These are phyloP conservation scores for Raffaelea deltoideospora DNA, from an alignment of 2,329 filamentous ascomycete species.

Conservation along the genomic window DNA sequence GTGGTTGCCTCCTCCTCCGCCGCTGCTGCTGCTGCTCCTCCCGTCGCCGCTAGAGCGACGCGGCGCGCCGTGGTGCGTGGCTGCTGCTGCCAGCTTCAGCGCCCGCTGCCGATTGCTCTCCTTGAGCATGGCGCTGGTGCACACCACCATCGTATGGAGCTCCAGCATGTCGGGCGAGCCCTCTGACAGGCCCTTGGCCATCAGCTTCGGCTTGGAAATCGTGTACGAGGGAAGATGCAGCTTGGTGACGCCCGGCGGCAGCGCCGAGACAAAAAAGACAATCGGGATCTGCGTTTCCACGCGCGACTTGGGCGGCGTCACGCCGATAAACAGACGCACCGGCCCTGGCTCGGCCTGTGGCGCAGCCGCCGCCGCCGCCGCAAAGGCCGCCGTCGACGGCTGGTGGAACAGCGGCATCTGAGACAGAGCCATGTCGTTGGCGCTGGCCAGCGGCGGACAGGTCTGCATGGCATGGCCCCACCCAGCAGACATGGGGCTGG, in stretches of 20 bases:
- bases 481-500: constrained; percentile 4
- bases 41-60: constrained; percentile 15
- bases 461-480: constrained; percentile 4
- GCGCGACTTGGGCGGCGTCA: constrained; percentile 66
- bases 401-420: constrained; percentile 8
- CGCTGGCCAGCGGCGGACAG: no score
- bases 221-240: constrained; percentile 79
- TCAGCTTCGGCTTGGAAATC: constrained; percentile 85
- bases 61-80: constrained; percentile 17
- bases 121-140: constrained; percentile 80
- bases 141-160: constrained; percentile 69
- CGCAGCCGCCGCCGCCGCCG: no score
- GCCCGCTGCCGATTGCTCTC: constrained; percentile 51
- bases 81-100: constrained; percentile 39
- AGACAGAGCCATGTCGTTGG: no score
- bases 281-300: constrained; percentile 96
- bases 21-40: background rate
- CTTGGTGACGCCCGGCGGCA: constrained; percentile 62
- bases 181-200: constrained; percentile 55
- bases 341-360: no score
- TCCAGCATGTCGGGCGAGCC: constrained; percentile 61
- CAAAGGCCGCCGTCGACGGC: background rate
- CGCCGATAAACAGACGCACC: constrained; percentile 27
- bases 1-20: constrained; percentile 34
- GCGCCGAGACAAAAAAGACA: constrained; percentile 58